Evolutionary conservation across 371 early-diverging fungal species (phyloP).

Genomic region (Mortierella polycephala): DNA sequence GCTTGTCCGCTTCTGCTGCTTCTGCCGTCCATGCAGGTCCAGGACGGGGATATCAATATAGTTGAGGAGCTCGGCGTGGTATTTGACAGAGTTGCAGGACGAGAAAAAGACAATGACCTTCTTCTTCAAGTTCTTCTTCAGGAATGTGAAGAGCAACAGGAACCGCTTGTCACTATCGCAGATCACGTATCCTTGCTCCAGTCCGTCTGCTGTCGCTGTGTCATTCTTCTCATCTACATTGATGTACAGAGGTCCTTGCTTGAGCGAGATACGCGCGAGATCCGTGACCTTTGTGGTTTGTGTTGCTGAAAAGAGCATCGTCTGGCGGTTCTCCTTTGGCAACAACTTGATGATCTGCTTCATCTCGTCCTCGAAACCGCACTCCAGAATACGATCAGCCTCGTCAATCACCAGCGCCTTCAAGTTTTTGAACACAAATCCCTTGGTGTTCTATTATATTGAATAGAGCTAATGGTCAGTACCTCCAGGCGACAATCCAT

Average conservation of each 20-base stretch:
- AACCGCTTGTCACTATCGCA: slow-evolving; percentile 92
- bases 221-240: slow-evolving; percentile 95
- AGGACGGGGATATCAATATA: slow-evolving; percentile 97
- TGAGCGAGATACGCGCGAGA: slow-evolving; percentile 94
- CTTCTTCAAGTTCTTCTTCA: slow-evolving; percentile 93
- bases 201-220: slow-evolving; percentile 91
- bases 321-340: slow-evolving; percentile 83
- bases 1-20: slow-evolving; percentile 95
- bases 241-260: slow-evolving; percentile 92
- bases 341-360: slow-evolving; percentile 93
- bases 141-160: slow-evolving; percentile 89
- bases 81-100: slow-evolving; percentile 95
- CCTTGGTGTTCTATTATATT: slow-evolving; percentile 81
- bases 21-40: slow-evolving; percentile 92
- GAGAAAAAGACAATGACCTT: slow-evolving; percentile 98
- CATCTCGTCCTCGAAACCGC: slow-evolving; percentile 99
- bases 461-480: not conserved
- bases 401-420: slow-evolving; percentile 97
- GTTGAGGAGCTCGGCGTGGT: slow-evolving; percentile 94
- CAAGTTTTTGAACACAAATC: slow-evolving; percentile 90
- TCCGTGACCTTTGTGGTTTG: slow-evolving; percentile 98
- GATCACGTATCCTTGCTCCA: slow-evolving; percentile 97
- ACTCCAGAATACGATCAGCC: slow-evolving; percentile 98
- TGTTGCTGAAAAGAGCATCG: slow-evolving; percentile 98
- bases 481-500: not conserved